Conservation (phyloP, 2,329 filamentous ascomycete genomes). For the Xylariaceae sp. region DNA sequence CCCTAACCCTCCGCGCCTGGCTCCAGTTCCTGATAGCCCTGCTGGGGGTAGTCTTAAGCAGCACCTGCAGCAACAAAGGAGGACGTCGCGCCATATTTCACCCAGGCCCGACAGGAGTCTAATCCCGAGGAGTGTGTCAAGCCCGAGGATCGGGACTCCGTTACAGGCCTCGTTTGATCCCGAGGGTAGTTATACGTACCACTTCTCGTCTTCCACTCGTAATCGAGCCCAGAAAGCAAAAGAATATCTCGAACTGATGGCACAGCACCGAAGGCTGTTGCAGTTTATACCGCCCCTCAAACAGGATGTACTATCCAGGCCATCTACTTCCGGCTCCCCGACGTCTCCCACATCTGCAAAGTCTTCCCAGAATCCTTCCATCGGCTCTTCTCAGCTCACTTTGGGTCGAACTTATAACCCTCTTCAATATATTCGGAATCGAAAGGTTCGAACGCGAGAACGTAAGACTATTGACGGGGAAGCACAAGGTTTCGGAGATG, state of each 20-base stretch:
- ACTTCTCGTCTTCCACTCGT: conserved; percentile 79
- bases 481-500: conserved; percentile 75
- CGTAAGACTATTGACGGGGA: conserved; percentile 74
- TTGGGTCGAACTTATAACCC: conserved; percentile 83
- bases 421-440: conserved; percentile 87
- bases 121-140: conserved; percentile 46
- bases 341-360: conserved; percentile 41
- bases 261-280: conserved; percentile 82
- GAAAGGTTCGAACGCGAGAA: conserved; percentile 80
- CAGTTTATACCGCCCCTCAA: conserved; percentile 76
- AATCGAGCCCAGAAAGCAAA: conserved; percentile 83
- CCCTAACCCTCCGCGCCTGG: conserved; percentile 53
- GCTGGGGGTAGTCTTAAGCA: conserved; percentile 64
- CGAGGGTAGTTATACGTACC: conserved; percentile 58
- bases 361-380: conserved; percentile 33
- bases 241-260: conserved; percentile 80
- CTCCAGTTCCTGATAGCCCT: conserved; percentile 55
- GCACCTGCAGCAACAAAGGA: conserved; percentile 73
- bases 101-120: conserved; percentile 53
- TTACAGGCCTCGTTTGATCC: conserved; percentile 53
- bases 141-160: conserved; percentile 46
- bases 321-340: conserved; percentile 46
- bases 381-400: conserved; percentile 39
- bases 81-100: conserved; percentile 62
- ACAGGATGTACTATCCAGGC: conserved; percentile 39